A percentile compares a stretch with the other conserved stretches of the same genome.
Conservation (phyloP, 371 early-diverging fungal genomes). For the Mortierella sp. region DNA sequence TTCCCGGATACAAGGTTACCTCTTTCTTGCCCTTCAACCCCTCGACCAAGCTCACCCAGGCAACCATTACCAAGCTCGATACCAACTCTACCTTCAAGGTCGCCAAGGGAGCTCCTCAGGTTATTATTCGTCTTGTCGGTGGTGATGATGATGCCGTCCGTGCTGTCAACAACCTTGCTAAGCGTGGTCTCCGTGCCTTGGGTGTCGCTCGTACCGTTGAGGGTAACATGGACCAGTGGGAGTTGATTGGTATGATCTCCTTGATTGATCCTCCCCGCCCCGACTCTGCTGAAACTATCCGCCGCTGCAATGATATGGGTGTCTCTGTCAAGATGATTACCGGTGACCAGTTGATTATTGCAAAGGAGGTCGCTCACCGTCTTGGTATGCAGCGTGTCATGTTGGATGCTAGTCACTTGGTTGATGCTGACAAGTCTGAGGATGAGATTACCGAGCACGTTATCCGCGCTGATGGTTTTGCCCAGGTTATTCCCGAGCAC, state of each 20-base stretch:
- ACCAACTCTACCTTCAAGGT: constrained; percentile 81
- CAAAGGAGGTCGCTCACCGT: constrained; percentile 88
- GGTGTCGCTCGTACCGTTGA: constrained; percentile 84
- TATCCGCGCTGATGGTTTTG: constrained; percentile 93
- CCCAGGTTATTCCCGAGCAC: constrained; percentile 97
- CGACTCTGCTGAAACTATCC: constrained; percentile 73
- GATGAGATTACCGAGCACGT: constrained; percentile 86
- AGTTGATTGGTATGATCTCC: constrained; percentile 80
- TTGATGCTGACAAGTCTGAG: constrained; percentile 84
- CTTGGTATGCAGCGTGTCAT: constrained; percentile 86
- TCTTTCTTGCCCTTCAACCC: constrained; percentile 95
- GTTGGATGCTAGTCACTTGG: constrained; percentile 78
- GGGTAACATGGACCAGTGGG: constrained; percentile 73
- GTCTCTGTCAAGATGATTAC: constrained; percentile 92
- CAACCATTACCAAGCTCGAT: constrained; percentile 78
- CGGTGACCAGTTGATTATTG: constrained; percentile 91
- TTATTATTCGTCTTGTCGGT: constrained; percentile 85
- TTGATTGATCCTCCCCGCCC: constrained; percentile 91
- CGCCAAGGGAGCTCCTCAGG: constrained; percentile 97
- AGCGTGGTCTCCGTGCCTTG: too few species aligned
- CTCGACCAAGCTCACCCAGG: constrained; percentile 89
- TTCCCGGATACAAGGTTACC: constrained; percentile 89
- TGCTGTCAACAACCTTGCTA: too few species aligned
- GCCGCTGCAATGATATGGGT: constrained; percentile 75
- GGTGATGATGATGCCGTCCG: too few species aligned